Conservation (phyloP, 2,329 filamentous ascomycete genomes). For the Arachnomyces sp. region DNA sequence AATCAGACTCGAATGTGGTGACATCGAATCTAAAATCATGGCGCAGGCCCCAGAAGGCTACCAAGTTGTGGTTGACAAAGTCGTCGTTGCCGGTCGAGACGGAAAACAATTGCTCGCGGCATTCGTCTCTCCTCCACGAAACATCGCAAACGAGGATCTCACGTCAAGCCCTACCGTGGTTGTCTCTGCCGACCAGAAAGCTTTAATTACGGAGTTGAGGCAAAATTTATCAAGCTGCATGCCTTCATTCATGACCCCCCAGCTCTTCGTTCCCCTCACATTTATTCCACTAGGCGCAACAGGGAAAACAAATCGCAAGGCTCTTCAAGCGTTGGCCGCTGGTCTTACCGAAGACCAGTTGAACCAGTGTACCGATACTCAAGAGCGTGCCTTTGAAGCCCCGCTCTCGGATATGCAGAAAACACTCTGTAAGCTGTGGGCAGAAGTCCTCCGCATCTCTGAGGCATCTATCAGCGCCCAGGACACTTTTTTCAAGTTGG, state of each 20-base stretch:
- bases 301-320: conserved; percentile 24
- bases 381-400: conserved; percentile 17
- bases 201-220: conserved; percentile 1
- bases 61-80: background rate
- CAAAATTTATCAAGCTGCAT: conserved; percentile 7
- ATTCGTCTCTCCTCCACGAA: conserved; percentile 20
- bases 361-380: conserved; percentile 15
- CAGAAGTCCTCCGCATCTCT: conserved; percentile 29
- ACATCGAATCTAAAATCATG: conserved; percentile 8
- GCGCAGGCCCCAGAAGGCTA: background rate
- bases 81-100: conserved; percentile 19
- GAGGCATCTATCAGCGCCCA: conserved; percentile 32
- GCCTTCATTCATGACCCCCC: conserved; percentile 16
- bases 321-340: conserved; percentile 18
- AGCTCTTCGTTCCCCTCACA: conserved; percentile 15
- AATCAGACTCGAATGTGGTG: conserved; percentile 7
- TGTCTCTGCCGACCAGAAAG: too few species aligned
- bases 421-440: conserved; percentile 31
- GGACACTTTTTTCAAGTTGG: conserved; percentile 40
- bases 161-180: too few species aligned
- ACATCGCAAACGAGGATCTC: too few species aligned
- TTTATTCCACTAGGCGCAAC: conserved; percentile 28
- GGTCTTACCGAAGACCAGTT: background rate
- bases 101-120: conserved; percentile 39
- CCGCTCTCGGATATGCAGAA: conserved; percentile 23